Evolutionary conservation across 164 flowering plant species (phyloP).

Genomic region (Stephania japonica): DNA sequence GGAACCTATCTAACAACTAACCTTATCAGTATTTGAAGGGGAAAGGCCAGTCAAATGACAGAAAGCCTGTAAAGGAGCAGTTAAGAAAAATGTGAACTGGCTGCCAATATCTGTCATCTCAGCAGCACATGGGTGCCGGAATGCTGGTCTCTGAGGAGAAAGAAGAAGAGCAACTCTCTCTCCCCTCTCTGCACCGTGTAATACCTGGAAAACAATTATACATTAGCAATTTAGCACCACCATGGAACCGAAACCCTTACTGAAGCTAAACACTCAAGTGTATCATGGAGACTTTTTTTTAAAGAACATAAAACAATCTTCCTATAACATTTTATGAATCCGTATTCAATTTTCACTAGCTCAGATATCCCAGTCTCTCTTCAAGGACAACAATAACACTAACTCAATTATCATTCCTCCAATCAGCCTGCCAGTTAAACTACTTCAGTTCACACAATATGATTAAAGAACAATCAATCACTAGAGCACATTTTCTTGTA

Average conservation of each 20-base stretch:
- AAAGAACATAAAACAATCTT: neutral
- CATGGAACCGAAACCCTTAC: slow-evolving; percentile 5
- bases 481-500: neutral
- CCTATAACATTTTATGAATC: neutral
- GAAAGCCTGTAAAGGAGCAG: slow-evolving; percentile 86
- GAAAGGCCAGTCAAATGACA: slow-evolving; percentile 69
- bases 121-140: slow-evolving; percentile 30
- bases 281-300: neutral
- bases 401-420: neutral
- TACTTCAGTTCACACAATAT: neutral
- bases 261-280: neutral
- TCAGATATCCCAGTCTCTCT: neutral
- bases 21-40: slow-evolving; percentile 37
- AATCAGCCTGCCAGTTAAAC: neutral
- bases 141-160: slow-evolving; percentile 63
- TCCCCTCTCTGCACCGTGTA: slow-evolving; percentile 92
- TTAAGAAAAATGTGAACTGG: slow-evolving; percentile 87
- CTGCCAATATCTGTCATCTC: slow-evolving; percentile 52
- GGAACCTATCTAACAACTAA: slow-evolving; percentile 28
- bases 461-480: neutral
- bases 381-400: neutral
- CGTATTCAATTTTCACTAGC: neutral
- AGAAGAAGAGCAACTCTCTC: slow-evolving; percentile 80
- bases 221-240: slow-evolving; percentile 21
- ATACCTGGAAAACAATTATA: slow-evolving; percentile 42